A percentile compares a stretch with the other conserved stretches of the same genome.
phyloP scores from a whole-genome alignment of 352 stramenopile genomes.

The Phytophthora cactorum region DNA sequence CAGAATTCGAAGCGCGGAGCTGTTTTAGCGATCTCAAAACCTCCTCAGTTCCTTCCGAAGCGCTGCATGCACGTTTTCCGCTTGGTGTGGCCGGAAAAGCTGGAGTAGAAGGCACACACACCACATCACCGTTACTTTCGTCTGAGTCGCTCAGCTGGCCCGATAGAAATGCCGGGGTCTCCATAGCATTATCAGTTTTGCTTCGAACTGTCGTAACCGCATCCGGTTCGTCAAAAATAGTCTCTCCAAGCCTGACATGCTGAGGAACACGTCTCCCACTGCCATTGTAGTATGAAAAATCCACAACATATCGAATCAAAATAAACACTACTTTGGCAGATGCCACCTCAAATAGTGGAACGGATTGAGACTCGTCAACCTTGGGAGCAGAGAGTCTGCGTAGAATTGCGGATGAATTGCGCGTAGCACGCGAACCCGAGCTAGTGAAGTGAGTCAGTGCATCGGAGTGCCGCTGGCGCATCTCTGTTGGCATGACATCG shows the following conservation, averaged over 20 bases:
- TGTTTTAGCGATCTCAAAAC: neutral
- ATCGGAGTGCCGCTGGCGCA: neutral
- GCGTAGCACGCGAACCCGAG: neutral
- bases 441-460: conserved; percentile 2
- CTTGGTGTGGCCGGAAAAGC: too few relatives aligned
- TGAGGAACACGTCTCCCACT: neutral
- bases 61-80: neutral
- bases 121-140: conserved; percentile 1
- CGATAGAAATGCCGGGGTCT: neutral
- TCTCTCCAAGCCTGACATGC: neutral
- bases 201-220: neutral
- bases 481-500: conserved; percentile 17
- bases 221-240: conserved; percentile 7
- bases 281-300: conserved; percentile 8
- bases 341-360: conserved; percentile 3
- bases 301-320: conserved; percentile 12
- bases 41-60: neutral
- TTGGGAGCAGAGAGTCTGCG: neutral
- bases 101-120: too few relatives aligned
- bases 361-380: conserved; percentile 1
- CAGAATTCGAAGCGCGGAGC: neutral
- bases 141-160: conserved; percentile 13
- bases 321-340: neutral
- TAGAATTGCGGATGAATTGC: neutral
- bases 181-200: neutral